Evolutionary conservation across 208 protist species (phyloP).

Genomic region (Trypanosoma boissoni): DNA sequence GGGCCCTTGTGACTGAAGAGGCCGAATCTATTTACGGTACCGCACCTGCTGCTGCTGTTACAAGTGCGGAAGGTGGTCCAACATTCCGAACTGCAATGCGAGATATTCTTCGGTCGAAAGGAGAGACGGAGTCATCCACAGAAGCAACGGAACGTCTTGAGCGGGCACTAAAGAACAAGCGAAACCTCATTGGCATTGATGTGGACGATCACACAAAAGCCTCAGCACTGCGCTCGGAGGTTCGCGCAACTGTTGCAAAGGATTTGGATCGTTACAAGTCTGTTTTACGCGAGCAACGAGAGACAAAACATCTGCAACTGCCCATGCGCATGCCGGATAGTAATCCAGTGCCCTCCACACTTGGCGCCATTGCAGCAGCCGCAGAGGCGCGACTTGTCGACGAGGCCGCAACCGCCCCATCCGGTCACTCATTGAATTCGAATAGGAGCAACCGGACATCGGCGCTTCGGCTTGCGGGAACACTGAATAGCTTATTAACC

Average conservation of each 20-base stretch:
- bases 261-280: conserved; percentile 77
- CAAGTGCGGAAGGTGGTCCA: conserved; percentile 15
- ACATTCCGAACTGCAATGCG: conserved; percentile 48
- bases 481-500: conserved; percentile 55
- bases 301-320: conserved; percentile 72
- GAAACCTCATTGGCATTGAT: conserved; percentile 72
- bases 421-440: too few species aligned
- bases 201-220: conserved; percentile 69
- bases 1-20: conserved; percentile 26
- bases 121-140: conserved; percentile 10
- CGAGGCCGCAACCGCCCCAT: too few species aligned
- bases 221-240: conserved; percentile 51
- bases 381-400: conserved; percentile 23
- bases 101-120: conserved; percentile 37
- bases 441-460: conserved; percentile 23
- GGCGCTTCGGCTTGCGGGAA: conserved; percentile 50
- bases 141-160: conserved; percentile 35
- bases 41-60: conserved; percentile 26
- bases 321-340: conserved; percentile 73
- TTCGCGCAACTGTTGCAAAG: conserved; percentile 60
- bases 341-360: conserved; percentile 57
- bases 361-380: conserved; percentile 72
- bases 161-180: conserved; percentile 54
- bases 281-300: conserved; percentile 62
- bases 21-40: conserved; percentile 63